Evolutionary conservation across 768 basidiomycete species (phyloP).

Genomic region (Tremella mesenterica): DNA sequence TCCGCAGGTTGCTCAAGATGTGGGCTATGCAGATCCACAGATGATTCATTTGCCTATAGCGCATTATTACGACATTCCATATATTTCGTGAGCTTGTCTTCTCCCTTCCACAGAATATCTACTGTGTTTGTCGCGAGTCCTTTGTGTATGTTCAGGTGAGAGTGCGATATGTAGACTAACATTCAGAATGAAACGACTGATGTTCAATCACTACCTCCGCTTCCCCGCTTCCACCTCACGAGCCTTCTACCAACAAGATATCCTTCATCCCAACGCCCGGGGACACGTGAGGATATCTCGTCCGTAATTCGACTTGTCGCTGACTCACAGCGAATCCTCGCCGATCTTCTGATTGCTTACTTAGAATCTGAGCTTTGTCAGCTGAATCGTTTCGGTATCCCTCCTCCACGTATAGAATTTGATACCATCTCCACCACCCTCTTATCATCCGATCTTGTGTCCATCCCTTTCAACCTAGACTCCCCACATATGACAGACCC

Average conservation of each 20-base stretch:
- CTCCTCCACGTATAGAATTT: constrained; percentile 9
- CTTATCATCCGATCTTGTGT: constrained; percentile 20
- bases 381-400: constrained; percentile 26
- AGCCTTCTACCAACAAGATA: constrained; percentile 35
- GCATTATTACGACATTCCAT: constrained; percentile 40
- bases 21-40: constrained; percentile 42
- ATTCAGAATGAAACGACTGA: constrained; percentile 30
- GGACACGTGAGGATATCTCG: constrained; percentile 33
- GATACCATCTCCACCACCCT: constrained; percentile 21
- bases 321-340: constrained; percentile 32
- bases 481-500: constrained; percentile 25
- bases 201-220: constrained; percentile 39
- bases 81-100: constrained; percentile 23
- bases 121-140: no score
- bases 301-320: not conserved
- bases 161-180: not conserved
- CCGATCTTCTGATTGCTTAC: constrained; percentile 35
- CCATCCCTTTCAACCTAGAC: constrained; percentile 32
- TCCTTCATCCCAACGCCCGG: constrained; percentile 39
- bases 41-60: constrained; percentile 40
- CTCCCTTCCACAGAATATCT: no score
- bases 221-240: constrained; percentile 29
- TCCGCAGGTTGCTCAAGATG: constrained; percentile 36
- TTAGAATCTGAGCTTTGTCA: constrained; percentile 39
- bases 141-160: no score